These are phyloP conservation scores for Globisporangium spiculum DNA, from an alignment of 352 stramenopile genomes.

Conservation along the genomic window DNA sequence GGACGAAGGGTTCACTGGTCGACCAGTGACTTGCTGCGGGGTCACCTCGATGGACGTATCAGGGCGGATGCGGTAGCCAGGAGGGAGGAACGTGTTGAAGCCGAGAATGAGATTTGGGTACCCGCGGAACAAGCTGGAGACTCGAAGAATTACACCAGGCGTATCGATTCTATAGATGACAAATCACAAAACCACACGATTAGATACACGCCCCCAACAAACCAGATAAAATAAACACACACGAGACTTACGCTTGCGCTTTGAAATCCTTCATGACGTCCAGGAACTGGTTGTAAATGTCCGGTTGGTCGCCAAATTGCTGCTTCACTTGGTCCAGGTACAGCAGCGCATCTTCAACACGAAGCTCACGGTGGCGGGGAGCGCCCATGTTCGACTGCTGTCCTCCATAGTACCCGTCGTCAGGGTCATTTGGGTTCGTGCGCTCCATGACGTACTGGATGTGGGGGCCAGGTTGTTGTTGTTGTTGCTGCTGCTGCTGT, in stretches of 20 bases:
- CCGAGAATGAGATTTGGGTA: conserved; percentile 98
- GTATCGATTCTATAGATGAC: conserved; percentile 91
- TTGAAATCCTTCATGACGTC: conserved; percentile 99
- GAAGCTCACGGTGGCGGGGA: conserved; percentile 70
- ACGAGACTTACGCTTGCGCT: conserved; percentile 80
- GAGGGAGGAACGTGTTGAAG: conserved; percentile 99
- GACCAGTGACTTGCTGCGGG: conserved; percentile 54
- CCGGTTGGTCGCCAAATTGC: conserved; percentile 97
- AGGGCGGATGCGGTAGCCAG: conserved; percentile 87
- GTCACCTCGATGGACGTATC: conserved; percentile 84
- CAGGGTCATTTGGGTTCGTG: conserved; percentile 31
- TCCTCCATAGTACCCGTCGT: conserved; percentile 36
- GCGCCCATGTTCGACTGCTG: conserved; percentile 25
- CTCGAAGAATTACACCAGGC: conserved; percentile 97
- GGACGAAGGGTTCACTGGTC: conserved; percentile 21
- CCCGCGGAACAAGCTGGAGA: conserved; percentile 97
- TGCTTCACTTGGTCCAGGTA: conserved; percentile 99
- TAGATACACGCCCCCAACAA: background rate
- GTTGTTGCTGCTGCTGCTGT: conserved; percentile 34
- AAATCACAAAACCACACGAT: conserved; percentile 2
- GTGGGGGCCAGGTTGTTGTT: conserved; percentile 21
- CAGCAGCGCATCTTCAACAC: conserved; percentile 98
- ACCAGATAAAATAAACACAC: background rate
- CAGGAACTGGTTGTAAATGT: conserved; percentile 99
- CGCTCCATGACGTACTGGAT: conserved; percentile 59